Evolutionary conservation across 2,329 filamentous ascomycete genomes (phyloP), one percentile per base, ranked within the genome.

Genomic region (Nannizzia gypsea): DNA sequence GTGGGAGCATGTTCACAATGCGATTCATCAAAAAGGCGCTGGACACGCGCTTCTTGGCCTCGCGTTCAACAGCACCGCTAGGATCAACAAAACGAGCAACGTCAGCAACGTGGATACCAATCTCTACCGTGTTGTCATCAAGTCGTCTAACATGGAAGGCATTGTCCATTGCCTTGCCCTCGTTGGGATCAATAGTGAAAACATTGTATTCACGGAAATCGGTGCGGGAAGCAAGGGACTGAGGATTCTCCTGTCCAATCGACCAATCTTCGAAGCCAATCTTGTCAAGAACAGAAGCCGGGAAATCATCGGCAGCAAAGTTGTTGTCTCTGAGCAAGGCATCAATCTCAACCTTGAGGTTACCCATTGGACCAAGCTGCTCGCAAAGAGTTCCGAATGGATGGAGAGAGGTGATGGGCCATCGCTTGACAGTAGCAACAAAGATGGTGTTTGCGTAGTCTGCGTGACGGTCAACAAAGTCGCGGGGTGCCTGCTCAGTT

Each of bases 321-420:
- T 99, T 99, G 82, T 99, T 99, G 78, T 99, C 93, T 63, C 93
- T 87, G 57, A 99, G 83, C 60, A 99, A 83, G 61, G 93, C 93
- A 77, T 99, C 93, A 1, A 93, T 99, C 77, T 99, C 93, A 61
- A 99, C 92, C 77, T 91, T 96, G 66, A 96, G 81, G 71, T 99
- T 90, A 66, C 93, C 93, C 89, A 97, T 97, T 72, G 90, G 89
- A 63, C 93, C 93, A 59, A 99, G 86, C 76, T 96, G 90, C 77
- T 99, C 93, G 59, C 97, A 91, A 54, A 99, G 84, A 6, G 93
- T 99, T 71, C 93, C 93, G 69, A 99, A 99, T 34, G 93, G 93
- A 77, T 99, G 93, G 60, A 99, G 84, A n/a, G 93, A 99, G 28
- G 93, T 99, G 69, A 99, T 99, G 64, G 93, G 93, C 93, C 93